Evolutionary conservation across 495 filamentous ascomycete genomes (phyloP).

Genomic region (Aspergillus taichungensis): DNA sequence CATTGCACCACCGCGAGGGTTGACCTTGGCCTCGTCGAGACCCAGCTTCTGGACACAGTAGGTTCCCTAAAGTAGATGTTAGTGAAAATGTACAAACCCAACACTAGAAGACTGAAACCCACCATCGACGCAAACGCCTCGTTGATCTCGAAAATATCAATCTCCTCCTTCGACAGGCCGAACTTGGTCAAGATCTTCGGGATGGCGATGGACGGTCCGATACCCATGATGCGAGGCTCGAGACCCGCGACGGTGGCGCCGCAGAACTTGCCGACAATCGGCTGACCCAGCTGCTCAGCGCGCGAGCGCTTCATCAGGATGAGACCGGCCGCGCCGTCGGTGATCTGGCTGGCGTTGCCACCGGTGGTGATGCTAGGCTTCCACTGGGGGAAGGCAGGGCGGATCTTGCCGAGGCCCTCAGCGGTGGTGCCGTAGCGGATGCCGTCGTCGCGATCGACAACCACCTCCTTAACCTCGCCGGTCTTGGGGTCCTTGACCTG

Average conservation of each 20-base stretch:
- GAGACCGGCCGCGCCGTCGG: constrained; percentile 84
- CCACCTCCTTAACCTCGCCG: constrained; percentile 66
- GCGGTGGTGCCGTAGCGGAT: constrained; percentile 83
- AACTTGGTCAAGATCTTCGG: constrained; percentile 83
- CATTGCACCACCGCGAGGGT: constrained; percentile 75
- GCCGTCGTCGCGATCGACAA: constrained; percentile 79
- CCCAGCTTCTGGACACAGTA: constrained; percentile 76
- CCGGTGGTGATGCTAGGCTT: constrained; percentile 78
- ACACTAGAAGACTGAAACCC: background rate
- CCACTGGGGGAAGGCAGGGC: constrained; percentile 81
- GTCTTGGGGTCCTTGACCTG: constrained; percentile 73
- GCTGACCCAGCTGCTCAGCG: constrained; percentile 73
- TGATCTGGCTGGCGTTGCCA: constrained; percentile 89
- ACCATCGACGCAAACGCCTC: constrained; percentile 97
- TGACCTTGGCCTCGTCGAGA: constrained; percentile 77
- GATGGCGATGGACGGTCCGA: constrained; percentile 85
- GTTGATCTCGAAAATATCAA: constrained; percentile 89
- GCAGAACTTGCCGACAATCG: constrained; percentile 86
- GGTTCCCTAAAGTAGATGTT: constrained; percentile 40
- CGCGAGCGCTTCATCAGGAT: constrained; percentile 89
- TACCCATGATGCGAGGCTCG: constrained; percentile 91
- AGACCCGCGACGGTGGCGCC: constrained; percentile 82
- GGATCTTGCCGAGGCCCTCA: constrained; percentile 72
- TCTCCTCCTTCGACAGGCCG: constrained; percentile 65
- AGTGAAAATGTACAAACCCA: background rate